These are phyloP conservation scores for Adenanthera pavonina DNA, from an alignment of 306 rosid species.

Conservation along the genomic window DNA sequence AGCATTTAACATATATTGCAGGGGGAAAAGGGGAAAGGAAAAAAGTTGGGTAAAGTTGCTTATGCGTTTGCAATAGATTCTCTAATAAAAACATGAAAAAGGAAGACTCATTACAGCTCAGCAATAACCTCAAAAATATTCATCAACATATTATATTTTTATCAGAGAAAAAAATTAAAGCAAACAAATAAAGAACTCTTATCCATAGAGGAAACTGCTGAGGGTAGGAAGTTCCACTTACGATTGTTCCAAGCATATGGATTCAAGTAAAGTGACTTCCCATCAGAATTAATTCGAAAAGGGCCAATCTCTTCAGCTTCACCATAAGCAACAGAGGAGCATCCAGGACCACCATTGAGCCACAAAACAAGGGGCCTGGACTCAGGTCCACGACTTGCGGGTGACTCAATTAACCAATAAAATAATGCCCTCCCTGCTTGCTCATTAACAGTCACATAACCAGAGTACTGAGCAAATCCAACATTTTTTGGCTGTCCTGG, in stretches of 20 bases:
- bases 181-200: neutral
- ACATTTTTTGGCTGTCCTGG: constrained; percentile 88
- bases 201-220: neutral
- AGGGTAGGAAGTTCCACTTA: constrained; percentile 43
- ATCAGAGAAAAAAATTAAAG: neutral
- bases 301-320: constrained; percentile 97
- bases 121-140: neutral
- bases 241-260: constrained; percentile 93
- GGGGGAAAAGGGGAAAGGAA: neutral
- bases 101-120: neutral
- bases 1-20: neutral
- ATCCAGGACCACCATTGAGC: constrained; percentile 99
- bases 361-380: constrained; percentile 92
- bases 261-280: constrained; percentile 82
- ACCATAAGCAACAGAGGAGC: constrained; percentile 97
- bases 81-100: too few relatives aligned
- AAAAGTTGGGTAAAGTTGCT: too few relatives aligned
- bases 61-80: neutral
- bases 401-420: constrained; percentile 91
- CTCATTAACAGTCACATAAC: constrained; percentile 86
- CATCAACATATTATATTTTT: neutral
- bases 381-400: constrained; percentile 54
- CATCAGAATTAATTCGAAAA: constrained; percentile 78
- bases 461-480: constrained; percentile 83
- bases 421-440: constrained; percentile 83